A percentile compares a stretch with the other conserved stretches of the same genome.
Evolutionary conservation across 2,329 filamentous ascomycete genomes (phyloP).

Genomic region (Phialophora macrospora): DNA sequence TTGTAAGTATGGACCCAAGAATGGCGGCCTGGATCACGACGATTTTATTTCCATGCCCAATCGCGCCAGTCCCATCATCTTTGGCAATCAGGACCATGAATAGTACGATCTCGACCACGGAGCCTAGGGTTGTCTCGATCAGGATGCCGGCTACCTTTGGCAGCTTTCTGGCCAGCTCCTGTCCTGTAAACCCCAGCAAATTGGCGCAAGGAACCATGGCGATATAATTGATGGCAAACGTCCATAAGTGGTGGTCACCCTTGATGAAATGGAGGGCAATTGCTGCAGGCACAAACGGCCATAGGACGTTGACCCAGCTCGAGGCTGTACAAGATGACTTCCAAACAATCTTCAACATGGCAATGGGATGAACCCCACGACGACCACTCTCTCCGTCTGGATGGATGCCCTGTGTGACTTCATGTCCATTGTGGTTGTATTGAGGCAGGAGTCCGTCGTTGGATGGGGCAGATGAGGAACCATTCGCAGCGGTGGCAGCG

Average conservation of each 20-base stretch:
- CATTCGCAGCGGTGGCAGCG: background rate
- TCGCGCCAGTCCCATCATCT: slow-evolving; percentile 45
- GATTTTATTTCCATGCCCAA: slow-evolving; percentile 49
- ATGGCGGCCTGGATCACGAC: slow-evolving; percentile 84
- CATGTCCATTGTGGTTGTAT: slow-evolving; percentile 39
- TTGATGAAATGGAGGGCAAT: slow-evolving; percentile 66
- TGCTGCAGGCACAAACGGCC: slow-evolving; percentile 74
- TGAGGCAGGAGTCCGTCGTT: slow-evolving; percentile 27
- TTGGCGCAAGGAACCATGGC: slow-evolving; percentile 80
- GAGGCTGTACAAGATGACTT: slow-evolving; percentile 68
- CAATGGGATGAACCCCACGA: slow-evolving; percentile 65
- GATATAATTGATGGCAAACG: slow-evolving; percentile 74
- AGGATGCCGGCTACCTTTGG: slow-evolving; percentile 66
- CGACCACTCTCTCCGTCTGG: slow-evolving; percentile 71
- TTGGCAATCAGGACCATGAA: slow-evolving; percentile 74
- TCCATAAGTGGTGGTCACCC: slow-evolving; percentile 63
- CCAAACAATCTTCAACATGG: slow-evolving; percentile 68
- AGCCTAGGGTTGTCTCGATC: slow-evolving; percentile 66
- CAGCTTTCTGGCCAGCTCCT: slow-evolving; percentile 73
- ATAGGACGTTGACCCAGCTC: slow-evolving; percentile 70
- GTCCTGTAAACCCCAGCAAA: slow-evolving; percentile 73
- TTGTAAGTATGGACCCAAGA: slow-evolving; percentile 80
- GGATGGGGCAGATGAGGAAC: slow-evolving; percentile 14
- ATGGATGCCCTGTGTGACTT: slow-evolving; percentile 47
- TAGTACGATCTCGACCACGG: slow-evolving; percentile 78